Evolutionary conservation across 2,329 filamentous ascomycete genomes (phyloP).

Genomic region (Aspergillus clavatus): DNA sequence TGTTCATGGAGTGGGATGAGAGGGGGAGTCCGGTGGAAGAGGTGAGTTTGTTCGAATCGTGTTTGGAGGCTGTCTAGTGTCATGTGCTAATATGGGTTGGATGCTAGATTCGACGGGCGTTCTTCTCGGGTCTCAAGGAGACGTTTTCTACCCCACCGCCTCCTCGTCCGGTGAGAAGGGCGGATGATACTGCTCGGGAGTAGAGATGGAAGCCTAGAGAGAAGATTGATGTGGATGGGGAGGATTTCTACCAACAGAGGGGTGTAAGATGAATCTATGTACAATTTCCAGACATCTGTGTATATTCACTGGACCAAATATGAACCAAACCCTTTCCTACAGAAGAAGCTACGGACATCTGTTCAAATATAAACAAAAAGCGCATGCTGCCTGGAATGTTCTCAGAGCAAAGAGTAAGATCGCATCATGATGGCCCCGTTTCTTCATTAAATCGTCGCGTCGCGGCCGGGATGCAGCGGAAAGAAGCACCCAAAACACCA

Average conservation of each 20-base stretch:
- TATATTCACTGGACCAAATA: not conserved
- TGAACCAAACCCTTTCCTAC: too few relatives aligned
- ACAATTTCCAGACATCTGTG: not conserved
- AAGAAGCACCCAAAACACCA: slow-evolving; percentile 21
- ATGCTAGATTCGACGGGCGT: slow-evolving; percentile 29
- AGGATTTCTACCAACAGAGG: too few relatives aligned
- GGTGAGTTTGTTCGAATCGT: slow-evolving; percentile 23
- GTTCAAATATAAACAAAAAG: slow-evolving; percentile 8
- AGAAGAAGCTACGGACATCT: slow-evolving; percentile 11
- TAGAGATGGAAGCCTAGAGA: not conserved
- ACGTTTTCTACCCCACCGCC: slow-evolving; percentile 32
- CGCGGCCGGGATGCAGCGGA: slow-evolving; percentile 13
- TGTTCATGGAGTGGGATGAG: slow-evolving; percentile 45
- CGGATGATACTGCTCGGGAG: slow-evolving; percentile 11
- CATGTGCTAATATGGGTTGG: slow-evolving; percentile 3
- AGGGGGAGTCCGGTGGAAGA: slow-evolving; percentile 38
- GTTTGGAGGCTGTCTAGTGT: not conserved
- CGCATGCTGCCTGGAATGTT: slow-evolving; percentile 11
- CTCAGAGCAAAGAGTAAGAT: slow-evolving; percentile 10
- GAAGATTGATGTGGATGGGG: too few relatives aligned
- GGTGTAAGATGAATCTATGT: too few relatives aligned
- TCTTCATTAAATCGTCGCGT: slow-evolving; percentile 25
- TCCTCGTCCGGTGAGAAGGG: slow-evolving; percentile 21
- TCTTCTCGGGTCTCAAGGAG: slow-evolving; percentile 30
- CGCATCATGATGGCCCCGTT: slow-evolving; percentile 17